A percentile compares a stretch with the other conserved stretches of the same genome.
These are phyloP conservation scores for Fraxinus excelsior DNA, from an alignment of 257 asterid species.

Conservation along the genomic window DNA sequence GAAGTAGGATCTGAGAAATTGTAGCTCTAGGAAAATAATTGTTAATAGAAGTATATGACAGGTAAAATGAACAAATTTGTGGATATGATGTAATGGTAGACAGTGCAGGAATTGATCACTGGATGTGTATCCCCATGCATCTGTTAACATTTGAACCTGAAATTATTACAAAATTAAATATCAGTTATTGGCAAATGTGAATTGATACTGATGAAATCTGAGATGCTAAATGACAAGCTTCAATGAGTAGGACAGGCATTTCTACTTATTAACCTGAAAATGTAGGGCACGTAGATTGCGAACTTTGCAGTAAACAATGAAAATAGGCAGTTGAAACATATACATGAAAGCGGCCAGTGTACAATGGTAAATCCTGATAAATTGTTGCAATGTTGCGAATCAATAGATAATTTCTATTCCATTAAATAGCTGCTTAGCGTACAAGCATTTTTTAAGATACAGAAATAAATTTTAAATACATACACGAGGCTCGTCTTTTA, in stretches of 20 bases:
- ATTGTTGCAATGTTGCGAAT: background rate
- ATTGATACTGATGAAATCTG: background rate
- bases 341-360: background rate
- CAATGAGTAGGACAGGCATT: background rate
- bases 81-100: slow-evolving; percentile 97
- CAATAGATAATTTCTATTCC: background rate
- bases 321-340: background rate
- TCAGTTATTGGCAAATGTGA: slow-evolving; percentile 3
- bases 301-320: background rate
- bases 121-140: slow-evolving; percentile 79
- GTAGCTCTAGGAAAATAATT: background rate
- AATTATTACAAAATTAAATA: slow-evolving; percentile 22
- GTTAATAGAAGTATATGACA: slow-evolving; percentile 2
- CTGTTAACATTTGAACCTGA: slow-evolving; percentile 81
- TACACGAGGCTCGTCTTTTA: too few species aligned
- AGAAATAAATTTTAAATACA: too few species aligned
- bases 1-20: slow-evolving; percentile 4
- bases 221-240: background rate
- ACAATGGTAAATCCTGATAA: background rate
- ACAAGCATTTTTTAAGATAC: background rate
- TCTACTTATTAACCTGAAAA: background rate
- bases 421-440: background rate
- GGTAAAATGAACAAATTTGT: slow-evolving; percentile 16
- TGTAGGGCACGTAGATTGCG: background rate
- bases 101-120: slow-evolving; percentile 78